Percentiles rank a stretch among this genome's conserved stretches.
These are phyloP conservation scores for Grosmannia clavigera DNA, from an alignment of 2,329 filamentous ascomycete genomes.

Conservation along the genomic window DNA sequence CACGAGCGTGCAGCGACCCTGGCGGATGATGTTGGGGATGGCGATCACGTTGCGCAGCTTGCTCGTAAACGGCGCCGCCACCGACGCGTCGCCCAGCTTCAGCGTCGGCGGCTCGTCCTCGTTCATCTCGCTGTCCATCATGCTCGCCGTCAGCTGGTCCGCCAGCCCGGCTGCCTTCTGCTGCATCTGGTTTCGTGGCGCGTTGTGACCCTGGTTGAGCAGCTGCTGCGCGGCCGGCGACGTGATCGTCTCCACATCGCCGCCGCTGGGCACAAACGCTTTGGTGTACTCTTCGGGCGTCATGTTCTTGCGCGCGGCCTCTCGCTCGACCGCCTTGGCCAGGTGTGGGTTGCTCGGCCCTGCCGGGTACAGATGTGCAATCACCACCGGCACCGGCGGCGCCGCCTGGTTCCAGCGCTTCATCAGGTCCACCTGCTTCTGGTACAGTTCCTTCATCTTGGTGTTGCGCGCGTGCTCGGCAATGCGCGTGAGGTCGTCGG, in stretches of 20 bases:
- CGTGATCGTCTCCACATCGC: conserved; percentile 47
- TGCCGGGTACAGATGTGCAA: conserved; percentile 88
- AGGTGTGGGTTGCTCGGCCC: conserved; percentile 90
- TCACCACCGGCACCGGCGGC: conserved; percentile 83
- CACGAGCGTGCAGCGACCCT: conserved; percentile 92
- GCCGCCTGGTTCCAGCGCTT: conserved; percentile 84
- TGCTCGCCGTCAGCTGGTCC: conserved; percentile 71
- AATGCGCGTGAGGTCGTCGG: conserved; percentile 81
- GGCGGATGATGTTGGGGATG: conserved; percentile 95
- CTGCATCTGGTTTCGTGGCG: conserved; percentile 47
- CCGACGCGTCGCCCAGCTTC: conserved; percentile 93
- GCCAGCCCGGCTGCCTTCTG: conserved; percentile 67
- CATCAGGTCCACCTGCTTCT: conserved; percentile 90
- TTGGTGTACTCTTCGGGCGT: conserved; percentile 45
- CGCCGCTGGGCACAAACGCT: conserved; percentile 18
- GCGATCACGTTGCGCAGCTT: conserved; percentile 95
- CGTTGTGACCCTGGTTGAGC: conserved; percentile 21
- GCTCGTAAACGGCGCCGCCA: conserved; percentile 93
- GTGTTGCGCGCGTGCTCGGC: conserved; percentile 87
- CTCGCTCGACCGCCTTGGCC: conserved; percentile 77
- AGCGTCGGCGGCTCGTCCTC: conserved; percentile 88
- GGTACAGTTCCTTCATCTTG: conserved; percentile 97
- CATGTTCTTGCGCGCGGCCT: conserved; percentile 67
- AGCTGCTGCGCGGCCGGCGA: conserved; percentile 41
- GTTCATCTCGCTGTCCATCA: conserved; percentile 84